Conservation (phyloP, 192 early-diverging fungal genomes). For the Coemansia sp. region DNA sequence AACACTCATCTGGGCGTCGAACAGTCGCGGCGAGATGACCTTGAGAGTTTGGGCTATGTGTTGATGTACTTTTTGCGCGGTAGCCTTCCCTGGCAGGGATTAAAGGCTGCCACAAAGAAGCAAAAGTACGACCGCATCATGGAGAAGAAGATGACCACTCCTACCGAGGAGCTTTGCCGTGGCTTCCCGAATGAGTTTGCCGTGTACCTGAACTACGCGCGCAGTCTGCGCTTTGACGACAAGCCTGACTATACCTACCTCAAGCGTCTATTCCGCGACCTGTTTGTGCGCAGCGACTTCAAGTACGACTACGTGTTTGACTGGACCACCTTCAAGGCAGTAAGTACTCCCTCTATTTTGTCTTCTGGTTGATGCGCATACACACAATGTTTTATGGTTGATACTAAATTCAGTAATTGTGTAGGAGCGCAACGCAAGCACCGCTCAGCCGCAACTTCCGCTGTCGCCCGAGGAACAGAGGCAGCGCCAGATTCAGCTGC, state of each 20-base stretch:
- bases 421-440: constrained; percentile 36
- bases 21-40: constrained; percentile 87
- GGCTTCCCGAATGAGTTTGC: constrained; percentile 84
- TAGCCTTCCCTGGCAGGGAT: constrained; percentile 88
- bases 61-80: constrained; percentile 92
- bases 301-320: constrained; percentile 90
- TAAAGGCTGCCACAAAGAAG: constrained; percentile 85
- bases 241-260: constrained; percentile 89
- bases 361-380: neutral
- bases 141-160: constrained; percentile 89
- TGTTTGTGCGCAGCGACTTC: constrained; percentile 80
- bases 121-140: constrained; percentile 95
- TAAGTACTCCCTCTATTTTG: constrained; percentile 19
- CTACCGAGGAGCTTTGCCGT: constrained; percentile 78
- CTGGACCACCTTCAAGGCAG: constrained; percentile 68
- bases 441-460: constrained; percentile 33
- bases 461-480: constrained; percentile 39
- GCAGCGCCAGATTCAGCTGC: constrained; percentile 30
- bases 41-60: constrained; percentile 86
- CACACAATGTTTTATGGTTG: neutral
- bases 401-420: neutral
- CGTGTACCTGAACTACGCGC: constrained; percentile 84
- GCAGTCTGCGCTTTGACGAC: constrained; percentile 83
- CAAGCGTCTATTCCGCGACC: constrained; percentile 80
- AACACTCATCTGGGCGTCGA: constrained; percentile 85